Percentiles rank a stretch among this genome's conserved stretches.
Conservation (phyloP, 441 rosid species). For the Gossypium schwendimanii region DNA sequence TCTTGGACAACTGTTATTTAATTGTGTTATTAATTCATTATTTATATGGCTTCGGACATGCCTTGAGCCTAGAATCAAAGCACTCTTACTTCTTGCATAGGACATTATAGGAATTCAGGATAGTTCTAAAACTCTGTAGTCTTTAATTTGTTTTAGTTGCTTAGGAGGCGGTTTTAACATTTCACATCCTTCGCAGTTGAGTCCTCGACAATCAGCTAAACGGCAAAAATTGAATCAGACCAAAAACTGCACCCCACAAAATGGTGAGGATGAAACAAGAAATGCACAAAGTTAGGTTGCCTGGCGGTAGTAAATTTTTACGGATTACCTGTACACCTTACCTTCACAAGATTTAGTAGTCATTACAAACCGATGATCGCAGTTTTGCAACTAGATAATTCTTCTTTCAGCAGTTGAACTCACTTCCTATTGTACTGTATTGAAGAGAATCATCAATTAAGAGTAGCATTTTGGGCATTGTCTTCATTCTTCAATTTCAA, state of each 20-base stretch:
- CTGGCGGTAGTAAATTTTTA: not conserved
- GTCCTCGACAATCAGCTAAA: constrained; percentile 38
- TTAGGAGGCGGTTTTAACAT: constrained; percentile 5
- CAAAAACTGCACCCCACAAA: constrained; percentile 2
- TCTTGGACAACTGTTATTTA: no score
- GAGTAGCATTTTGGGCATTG: not conserved
- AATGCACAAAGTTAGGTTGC: not conserved
- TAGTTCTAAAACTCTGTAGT: not conserved
- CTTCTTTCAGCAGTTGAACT: not conserved
- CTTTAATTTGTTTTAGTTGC: not conserved
- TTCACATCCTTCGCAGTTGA: constrained; percentile 40
- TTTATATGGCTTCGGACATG: not conserved
- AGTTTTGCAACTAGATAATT: not conserved
- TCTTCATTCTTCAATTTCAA: not conserved
- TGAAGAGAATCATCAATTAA: not conserved
- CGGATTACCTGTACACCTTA: not conserved
- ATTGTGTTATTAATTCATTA: not conserved
- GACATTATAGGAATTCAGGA: not conserved
- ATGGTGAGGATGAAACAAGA: not conserved
- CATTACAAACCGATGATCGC: not conserved
- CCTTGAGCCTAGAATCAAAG: not conserved
- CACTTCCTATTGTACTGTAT: not conserved
- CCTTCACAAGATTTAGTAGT: not conserved
- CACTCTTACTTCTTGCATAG: not conserved
- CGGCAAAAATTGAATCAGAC: constrained; percentile 22